Conservation (phyloP, 1,284 basidiomycete species). For the Ustilago loliicola region DNA sequence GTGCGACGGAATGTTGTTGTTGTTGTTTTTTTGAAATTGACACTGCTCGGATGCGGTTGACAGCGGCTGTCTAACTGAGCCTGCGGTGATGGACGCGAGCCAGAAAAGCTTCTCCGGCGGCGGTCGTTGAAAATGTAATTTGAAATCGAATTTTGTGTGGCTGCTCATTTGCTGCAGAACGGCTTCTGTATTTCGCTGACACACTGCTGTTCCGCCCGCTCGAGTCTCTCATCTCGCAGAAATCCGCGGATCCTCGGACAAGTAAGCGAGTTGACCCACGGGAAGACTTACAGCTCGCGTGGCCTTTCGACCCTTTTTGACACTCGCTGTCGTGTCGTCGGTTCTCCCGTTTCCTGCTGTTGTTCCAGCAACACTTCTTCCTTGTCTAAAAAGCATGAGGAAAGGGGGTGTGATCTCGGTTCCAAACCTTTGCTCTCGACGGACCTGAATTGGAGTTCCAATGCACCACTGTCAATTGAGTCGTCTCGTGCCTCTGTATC, state of each 20-base stretch:
- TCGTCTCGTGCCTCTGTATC: not conserved
- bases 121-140: constrained; percentile 12
- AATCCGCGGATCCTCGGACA: constrained; percentile 5
- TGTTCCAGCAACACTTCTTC: too few relatives aligned
- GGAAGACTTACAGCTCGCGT: constrained; percentile 1
- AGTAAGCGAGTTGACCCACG: constrained; percentile 21
- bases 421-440: constrained; percentile 1
- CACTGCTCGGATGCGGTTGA: constrained; percentile 17
- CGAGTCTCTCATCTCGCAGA: not conserved
- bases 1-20: not conserved
- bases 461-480: not conserved
- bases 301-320: not conserved
- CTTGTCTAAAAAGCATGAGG: not conserved
- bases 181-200: not conserved
- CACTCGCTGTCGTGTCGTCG: not conserved
- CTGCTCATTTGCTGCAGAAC: not conserved
- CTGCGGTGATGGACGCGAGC: constrained; percentile 14
- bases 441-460: not conserved
- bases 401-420: constrained; percentile 22
- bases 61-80: constrained; percentile 3
- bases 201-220: not conserved
- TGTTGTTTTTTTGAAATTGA: not conserved
- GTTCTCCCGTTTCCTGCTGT: constrained; percentile 8
- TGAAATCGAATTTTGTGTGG: constrained; percentile 14
- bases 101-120: constrained; percentile 12